Percentiles rank a stretch among this genome's conserved stretches.
These are phyloP conservation scores for cucumber (Cucumis sativus) DNA, from an alignment of 306 rosid genomes.

Conservation along the genomic window DNA sequence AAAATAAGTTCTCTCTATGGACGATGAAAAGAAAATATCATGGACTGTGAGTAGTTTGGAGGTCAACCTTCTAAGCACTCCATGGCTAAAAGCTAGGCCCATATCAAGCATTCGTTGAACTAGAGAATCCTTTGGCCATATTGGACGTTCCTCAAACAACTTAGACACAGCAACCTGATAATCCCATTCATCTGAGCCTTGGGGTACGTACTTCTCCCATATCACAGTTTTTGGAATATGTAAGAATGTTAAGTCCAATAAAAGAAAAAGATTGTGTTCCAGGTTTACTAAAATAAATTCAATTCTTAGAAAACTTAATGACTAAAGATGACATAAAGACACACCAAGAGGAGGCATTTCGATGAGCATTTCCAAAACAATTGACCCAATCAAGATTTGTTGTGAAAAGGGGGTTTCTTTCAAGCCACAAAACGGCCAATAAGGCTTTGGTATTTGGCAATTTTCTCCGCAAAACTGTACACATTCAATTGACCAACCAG, in stretches of 20 bases:
- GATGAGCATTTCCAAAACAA: too few relatives aligned
- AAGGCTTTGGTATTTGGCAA: too few relatives aligned
- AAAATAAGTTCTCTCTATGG: background rate
- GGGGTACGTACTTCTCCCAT: conserved; percentile 74
- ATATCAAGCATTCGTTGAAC: conserved; percentile 45
- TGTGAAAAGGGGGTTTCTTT: too few relatives aligned
- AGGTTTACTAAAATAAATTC: background rate
- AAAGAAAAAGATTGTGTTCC: background rate
- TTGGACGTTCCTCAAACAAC: conserved; percentile 78
- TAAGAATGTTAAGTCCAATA: conserved; percentile 53
- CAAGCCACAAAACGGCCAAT: too few relatives aligned
- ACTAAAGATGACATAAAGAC: too few relatives aligned
- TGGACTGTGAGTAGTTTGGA: background rate
- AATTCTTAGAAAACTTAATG: too few relatives aligned
- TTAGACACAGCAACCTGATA: conserved; percentile 59
- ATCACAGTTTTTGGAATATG: conserved; percentile 85
- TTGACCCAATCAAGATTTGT: too few relatives aligned
- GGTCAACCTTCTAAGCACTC: conserved; percentile 61
- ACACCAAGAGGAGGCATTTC: too few relatives aligned
- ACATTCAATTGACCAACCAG: too few relatives aligned
- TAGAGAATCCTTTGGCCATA: conserved; percentile 69
- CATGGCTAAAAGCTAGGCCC: conserved; percentile 48
- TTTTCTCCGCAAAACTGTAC: too few relatives aligned
- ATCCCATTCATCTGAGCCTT: conserved; percentile 70
- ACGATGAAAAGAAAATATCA: background rate